Percentiles rank a stretch among this genome's conserved stretches.
Evolutionary conservation across 106 monocot species (phyloP).

Genomic region (Dendrobium catenatum): DNA sequence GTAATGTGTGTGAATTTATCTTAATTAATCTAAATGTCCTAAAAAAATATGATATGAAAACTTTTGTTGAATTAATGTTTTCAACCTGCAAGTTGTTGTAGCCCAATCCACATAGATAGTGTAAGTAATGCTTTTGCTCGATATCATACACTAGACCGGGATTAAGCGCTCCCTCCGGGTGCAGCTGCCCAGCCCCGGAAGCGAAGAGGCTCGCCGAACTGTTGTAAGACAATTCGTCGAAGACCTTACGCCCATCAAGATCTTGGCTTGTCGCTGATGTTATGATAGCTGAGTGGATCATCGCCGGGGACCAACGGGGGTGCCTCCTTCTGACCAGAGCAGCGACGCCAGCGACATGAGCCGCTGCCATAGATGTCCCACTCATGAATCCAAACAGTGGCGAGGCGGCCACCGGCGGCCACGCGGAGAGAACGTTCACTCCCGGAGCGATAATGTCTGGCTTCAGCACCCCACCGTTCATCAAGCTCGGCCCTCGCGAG

Average conservation of each 20-base stretch:
- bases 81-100: conserved; percentile 20
- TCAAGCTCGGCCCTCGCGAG: conserved; percentile 29
- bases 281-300: conserved; percentile 18
- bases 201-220: conserved; percentile 7
- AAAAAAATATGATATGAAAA: too few species aligned
- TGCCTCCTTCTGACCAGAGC: conserved; percentile 9
- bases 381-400: conserved; percentile 9
- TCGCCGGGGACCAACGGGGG: conserved; percentile 15
- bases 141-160: conserved; percentile 52
- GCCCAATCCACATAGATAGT: conserved; percentile 38
- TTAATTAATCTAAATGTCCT: too few species aligned
- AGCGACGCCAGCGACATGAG: conserved; percentile 13
- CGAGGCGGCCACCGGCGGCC: background rate
- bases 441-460: conserved; percentile 40
- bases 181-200: conserved; percentile 40
- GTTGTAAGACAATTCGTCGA: conserved; percentile 14
- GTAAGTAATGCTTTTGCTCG: conserved; percentile 24
- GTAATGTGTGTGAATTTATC: too few species aligned
- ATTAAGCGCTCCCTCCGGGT: conserved; percentile 36
- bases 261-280: conserved; percentile 5
- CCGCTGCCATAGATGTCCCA: conserved; percentile 20
- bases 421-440: conserved; percentile 39
- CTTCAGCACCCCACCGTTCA: conserved; percentile 29
- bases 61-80: background rate
- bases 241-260: background rate